phyloP scores from a whole-genome alignment of 73 alveolate genomes.

The Tetrahymena malaccensis region DNA sequence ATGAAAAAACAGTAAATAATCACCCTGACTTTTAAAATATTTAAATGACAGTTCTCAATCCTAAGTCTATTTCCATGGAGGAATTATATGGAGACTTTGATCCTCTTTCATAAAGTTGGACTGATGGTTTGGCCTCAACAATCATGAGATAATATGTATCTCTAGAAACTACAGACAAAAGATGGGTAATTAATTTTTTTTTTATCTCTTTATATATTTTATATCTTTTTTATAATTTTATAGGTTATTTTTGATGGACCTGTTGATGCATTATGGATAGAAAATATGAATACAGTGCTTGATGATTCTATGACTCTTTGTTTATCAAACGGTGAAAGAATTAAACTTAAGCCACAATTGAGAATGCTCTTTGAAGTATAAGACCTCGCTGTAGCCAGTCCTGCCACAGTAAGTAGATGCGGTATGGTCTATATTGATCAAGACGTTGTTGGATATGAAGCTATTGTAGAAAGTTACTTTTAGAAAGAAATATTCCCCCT shows the following conservation, averaged over 20 bases:
- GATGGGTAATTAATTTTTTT: constrained; percentile 41
- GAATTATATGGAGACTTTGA: constrained; percentile 91
- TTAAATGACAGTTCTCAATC: constrained; percentile 73
- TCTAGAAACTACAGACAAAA: constrained; percentile 56
- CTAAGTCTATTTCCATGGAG: constrained; percentile 87
- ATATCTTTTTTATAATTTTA: constrained; percentile 29
- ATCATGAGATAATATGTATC: constrained; percentile 82
- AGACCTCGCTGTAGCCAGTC: constrained; percentile 59
- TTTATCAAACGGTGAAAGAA: constrained; percentile 53
- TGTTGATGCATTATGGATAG: constrained; percentile 97
- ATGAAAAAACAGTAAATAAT: constrained; percentile 31
- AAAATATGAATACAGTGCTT: constrained; percentile 96
- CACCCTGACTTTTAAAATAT: constrained; percentile 64
- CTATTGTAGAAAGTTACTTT: constrained; percentile 52
- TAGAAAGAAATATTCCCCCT: background rate
- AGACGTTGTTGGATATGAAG: constrained; percentile 70
- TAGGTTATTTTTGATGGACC: constrained; percentile 99
- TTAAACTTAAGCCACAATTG: constrained; percentile 36
- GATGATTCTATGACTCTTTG: constrained; percentile 96
- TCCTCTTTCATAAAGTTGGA: constrained; percentile 90
- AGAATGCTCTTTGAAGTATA: constrained; percentile 56
- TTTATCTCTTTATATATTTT: background rate
- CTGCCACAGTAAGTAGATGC: constrained; percentile 70
- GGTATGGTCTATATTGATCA: constrained; percentile 79
- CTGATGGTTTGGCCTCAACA: constrained; percentile 91